Evolutionary conservation across 441 rosid genomes (phyloP).

Genomic region (Populus hybrid): DNA sequence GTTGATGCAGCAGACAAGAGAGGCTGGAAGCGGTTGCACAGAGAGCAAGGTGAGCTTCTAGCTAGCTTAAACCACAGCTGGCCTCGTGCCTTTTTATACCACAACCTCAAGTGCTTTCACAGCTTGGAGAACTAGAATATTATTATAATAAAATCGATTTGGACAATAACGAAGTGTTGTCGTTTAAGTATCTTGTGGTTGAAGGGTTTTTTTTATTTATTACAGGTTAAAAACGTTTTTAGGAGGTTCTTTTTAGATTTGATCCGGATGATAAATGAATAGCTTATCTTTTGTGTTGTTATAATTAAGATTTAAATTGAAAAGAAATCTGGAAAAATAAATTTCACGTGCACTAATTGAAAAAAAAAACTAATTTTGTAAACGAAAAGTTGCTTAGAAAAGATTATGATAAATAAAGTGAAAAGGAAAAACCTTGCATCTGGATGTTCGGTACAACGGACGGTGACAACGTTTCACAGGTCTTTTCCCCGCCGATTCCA

Average conservation of each 20-base stretch:
- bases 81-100: conserved; percentile 9
- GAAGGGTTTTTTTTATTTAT: background rate
- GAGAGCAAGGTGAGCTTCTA: conserved; percentile 20
- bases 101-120: conserved; percentile 3
- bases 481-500: no score
- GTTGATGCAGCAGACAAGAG: background rate
- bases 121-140: background rate
- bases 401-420: background rate
- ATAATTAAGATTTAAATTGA: background rate
- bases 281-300: background rate
- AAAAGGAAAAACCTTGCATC: background rate
- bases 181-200: background rate
- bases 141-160: background rate
- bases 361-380: no score
- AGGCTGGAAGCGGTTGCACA: conserved; percentile 28
- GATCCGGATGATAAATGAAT: background rate
- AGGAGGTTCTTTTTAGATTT: background rate
- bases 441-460: background rate
- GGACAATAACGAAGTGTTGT: background rate
- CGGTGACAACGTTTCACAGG: no score
- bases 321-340: background rate
- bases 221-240: no score
- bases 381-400: background rate
- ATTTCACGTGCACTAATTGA: background rate
- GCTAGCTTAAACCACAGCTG: background rate